These are phyloP conservation scores for Komagataea norvegica DNA, from an alignment of 1,139 yeast genomes.

Conservation along the genomic window DNA sequence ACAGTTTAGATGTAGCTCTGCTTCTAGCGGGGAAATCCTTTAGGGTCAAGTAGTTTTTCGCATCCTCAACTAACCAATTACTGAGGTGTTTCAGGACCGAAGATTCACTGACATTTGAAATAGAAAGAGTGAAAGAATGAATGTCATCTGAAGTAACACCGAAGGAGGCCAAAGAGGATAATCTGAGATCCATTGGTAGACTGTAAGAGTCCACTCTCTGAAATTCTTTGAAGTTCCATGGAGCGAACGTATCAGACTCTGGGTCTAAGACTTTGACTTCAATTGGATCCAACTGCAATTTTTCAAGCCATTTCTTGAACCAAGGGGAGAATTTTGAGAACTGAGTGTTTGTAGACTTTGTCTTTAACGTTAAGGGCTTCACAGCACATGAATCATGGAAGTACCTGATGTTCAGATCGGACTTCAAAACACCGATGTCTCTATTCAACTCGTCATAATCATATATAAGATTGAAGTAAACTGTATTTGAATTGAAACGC, in stretches of 20 bases:
- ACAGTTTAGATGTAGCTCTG: conserved; percentile 39
- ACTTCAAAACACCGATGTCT: conserved; percentile 26
- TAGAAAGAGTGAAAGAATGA: conserved; percentile 3
- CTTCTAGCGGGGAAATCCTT: conserved; percentile 26
- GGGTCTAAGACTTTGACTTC: conserved; percentile 3
- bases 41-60: conserved; percentile 29
- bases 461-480: conserved; percentile 43
- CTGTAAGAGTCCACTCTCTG: conserved; percentile 9
- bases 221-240: conserved; percentile 11
- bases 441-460: conserved; percentile 49
- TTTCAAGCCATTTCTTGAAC: conserved; percentile 43
- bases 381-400: conserved; percentile 47
- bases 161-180: conserved; percentile 9
- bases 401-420: conserved; percentile 27
- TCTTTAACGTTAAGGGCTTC: conserved; percentile 38
- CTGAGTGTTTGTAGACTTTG: conserved; percentile 41
- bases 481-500: conserved; percentile 30
- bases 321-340: conserved; percentile 52
- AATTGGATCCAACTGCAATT: conserved; percentile 24
- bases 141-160: conserved; percentile 13
- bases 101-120: conserved; percentile 33
- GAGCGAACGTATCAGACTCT: conserved; percentile 7
- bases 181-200: conserved; percentile 12
- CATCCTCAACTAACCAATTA: conserved; percentile 28
- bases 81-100: conserved; percentile 34